Conservation (phyloP, 1,284 basidiomycete species). For the Spongiforma sp. region DNA sequence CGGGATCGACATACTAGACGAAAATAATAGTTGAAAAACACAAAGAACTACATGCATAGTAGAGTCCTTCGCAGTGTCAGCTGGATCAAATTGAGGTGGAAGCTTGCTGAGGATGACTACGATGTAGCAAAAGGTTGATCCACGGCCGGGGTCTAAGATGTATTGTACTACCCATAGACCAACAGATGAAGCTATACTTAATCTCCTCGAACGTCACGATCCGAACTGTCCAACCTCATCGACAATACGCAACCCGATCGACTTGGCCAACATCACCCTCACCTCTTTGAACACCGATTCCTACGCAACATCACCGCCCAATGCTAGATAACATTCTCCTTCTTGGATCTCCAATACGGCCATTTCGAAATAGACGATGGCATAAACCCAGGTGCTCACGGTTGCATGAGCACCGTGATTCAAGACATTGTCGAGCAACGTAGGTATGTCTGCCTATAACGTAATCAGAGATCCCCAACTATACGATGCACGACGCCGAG, state of each 20-base stretch:
- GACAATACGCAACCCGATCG: constrained; percentile 59
- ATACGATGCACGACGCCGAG: constrained; percentile 71
- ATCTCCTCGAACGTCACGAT: constrained; percentile 70
- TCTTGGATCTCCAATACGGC: constrained; percentile 69
- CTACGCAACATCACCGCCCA: neutral
- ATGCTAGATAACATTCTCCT: constrained; percentile 41
- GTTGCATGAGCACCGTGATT: constrained; percentile 44
- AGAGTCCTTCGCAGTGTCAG: no score
- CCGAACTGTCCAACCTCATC: constrained; percentile 68
- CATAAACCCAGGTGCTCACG: constrained; percentile 68
- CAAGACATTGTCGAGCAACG: constrained; percentile 57
- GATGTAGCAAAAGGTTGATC: no score
- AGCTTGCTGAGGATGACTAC: no score
- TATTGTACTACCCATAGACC: no score
- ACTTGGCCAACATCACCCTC: constrained; percentile 55
- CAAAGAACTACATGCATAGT: no score
- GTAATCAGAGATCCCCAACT: no score
- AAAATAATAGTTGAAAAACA: no score
- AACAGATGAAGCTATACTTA: no score
- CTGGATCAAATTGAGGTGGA: no score
- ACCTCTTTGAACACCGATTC: constrained; percentile 46
- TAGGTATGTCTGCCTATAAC: no score
- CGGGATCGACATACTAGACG: no score
- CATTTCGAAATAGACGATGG: constrained; percentile 69
- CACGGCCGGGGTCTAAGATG: no score